These are phyloP conservation scores for Talaromyces sp. DNA, from an alignment of 2,329 filamentous ascomycete genomes.

Conservation along the genomic window DNA sequence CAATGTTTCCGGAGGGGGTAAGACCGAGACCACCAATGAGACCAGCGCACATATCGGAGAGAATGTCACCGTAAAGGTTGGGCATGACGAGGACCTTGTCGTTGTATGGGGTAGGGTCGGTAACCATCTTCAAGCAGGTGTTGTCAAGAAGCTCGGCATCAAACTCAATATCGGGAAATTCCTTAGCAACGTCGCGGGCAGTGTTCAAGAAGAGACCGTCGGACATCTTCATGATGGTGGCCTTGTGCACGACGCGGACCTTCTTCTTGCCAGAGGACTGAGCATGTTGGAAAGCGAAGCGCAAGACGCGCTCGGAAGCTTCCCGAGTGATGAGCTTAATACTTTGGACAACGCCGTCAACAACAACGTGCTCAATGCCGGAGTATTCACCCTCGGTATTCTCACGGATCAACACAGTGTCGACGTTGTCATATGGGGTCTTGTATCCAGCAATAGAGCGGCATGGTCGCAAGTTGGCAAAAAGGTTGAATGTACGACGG, in stretches of 20 bases:
- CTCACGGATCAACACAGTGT: conserved; percentile 97
- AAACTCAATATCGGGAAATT: conserved; percentile 94
- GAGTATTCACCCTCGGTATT: conserved; percentile 99
- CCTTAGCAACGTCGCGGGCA: conserved; percentile 82
- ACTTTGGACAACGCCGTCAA: conserved; percentile 96
- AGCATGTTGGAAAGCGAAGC: conserved; percentile 98
- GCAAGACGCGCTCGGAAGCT: conserved; percentile 90
- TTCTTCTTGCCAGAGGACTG: conserved; percentile 90
- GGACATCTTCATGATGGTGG: conserved; percentile 99
- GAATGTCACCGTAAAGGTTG: conserved; percentile 98
- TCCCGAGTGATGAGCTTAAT: conserved; percentile 99
- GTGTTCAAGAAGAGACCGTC: conserved; percentile 96
- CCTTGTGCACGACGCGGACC: conserved; percentile 98
- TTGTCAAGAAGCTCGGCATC: conserved; percentile 98
- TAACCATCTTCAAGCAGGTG: conserved; percentile 98
- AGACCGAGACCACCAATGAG: conserved; percentile 96
- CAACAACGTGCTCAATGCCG: conserved; percentile 96
- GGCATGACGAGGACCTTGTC: conserved; percentile 98
- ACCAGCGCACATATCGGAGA: conserved; percentile 99
- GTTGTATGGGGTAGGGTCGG: conserved; percentile 93
- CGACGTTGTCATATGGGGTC: conserved; percentile 95
- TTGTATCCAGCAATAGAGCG: conserved; percentile 96
- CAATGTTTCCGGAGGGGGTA: conserved; percentile 97
- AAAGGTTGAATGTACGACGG: conserved; percentile 98
- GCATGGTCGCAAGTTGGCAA: conserved; percentile 98